Evolutionary conservation across 208 protist genomes (phyloP).

Genomic region (Leishmania martiniquensis): DNA sequence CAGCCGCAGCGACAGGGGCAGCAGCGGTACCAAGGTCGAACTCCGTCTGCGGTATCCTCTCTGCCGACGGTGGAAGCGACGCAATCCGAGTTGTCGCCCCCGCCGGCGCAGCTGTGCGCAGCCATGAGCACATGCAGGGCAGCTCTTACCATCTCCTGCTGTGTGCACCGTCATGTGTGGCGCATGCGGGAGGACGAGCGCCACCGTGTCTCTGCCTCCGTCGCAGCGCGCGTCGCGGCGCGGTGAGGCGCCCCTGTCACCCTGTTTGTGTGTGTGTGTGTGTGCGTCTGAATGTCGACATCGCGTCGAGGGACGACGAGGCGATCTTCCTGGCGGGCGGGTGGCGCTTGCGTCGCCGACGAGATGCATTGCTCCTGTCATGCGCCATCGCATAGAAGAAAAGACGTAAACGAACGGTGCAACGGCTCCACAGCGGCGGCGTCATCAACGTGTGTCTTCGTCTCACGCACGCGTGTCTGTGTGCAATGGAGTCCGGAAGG

Average conservation of each 20-base stretch:
- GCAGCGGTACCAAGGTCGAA: background rate
- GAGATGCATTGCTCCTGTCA: too few species aligned
- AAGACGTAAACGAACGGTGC: too few species aligned
- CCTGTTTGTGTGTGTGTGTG: background rate
- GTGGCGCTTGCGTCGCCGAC: too few species aligned
- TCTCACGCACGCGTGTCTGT: too few species aligned
- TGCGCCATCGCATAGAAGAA: too few species aligned
- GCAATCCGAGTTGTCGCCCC: background rate
- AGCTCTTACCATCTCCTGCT: slow-evolving; percentile 4
- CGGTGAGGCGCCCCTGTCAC: background rate
- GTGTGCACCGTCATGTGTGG: slow-evolving; percentile 18
- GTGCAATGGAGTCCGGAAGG: too few species aligned
- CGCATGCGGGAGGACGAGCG: slow-evolving; percentile 6
- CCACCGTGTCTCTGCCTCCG: background rate
- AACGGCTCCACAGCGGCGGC: too few species aligned
- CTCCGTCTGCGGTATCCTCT: background rate
- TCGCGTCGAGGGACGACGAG: too few species aligned
- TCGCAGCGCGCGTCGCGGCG: slow-evolving; percentile 12
- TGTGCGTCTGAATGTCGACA: background rate
- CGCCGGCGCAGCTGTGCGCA: slow-evolving; percentile 17
- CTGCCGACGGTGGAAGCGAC: background rate
- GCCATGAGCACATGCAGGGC: slow-evolving; percentile 15
- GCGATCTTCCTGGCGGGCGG: too few species aligned
- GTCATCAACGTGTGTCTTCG: too few species aligned
- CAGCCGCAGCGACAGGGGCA: background rate